Percentiles rank a stretch among this genome's conserved stretches.
Conservation (phyloP, 129 eudicot genomes). For the Flaveria trinervia region DNA sequence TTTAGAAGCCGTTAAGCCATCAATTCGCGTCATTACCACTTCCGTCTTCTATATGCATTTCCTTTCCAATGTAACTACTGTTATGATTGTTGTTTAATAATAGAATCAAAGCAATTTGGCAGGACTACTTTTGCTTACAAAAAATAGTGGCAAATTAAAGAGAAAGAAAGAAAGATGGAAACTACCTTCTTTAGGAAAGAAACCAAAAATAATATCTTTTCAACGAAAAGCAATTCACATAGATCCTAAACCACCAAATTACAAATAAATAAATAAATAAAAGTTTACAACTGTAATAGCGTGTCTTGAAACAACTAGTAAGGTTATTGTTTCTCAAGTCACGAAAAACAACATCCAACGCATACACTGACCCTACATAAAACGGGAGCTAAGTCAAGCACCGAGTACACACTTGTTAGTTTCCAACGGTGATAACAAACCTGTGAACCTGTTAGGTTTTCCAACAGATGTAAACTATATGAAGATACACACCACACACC, state of each 20-base stretch:
- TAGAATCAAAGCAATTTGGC: neutral
- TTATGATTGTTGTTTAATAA: neutral
- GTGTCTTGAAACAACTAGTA: neutral
- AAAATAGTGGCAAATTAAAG: neutral
- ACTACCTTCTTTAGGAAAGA: neutral
- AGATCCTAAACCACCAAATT: neutral
- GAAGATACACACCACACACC: neutral
- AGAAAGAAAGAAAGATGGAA: neutral
- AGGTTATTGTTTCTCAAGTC: no score
- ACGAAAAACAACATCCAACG: no score
- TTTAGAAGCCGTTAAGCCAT: neutral
- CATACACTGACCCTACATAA: no score
- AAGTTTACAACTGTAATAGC: no score
- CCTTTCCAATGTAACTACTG: neutral
- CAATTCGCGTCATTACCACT: neutral
- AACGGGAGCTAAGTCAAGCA: no score
- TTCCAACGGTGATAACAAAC: neutral
- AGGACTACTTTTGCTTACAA: neutral
- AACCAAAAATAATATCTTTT: neutral
- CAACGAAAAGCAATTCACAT: neutral
- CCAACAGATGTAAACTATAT: neutral
- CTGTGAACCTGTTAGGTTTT: neutral
- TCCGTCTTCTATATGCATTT: neutral
- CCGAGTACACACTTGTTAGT: neutral
- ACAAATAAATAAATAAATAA: no score